phyloP scores from a whole-genome alignment of 768 basidiomycete genomes.

The Cubamyces lactineus region DNA sequence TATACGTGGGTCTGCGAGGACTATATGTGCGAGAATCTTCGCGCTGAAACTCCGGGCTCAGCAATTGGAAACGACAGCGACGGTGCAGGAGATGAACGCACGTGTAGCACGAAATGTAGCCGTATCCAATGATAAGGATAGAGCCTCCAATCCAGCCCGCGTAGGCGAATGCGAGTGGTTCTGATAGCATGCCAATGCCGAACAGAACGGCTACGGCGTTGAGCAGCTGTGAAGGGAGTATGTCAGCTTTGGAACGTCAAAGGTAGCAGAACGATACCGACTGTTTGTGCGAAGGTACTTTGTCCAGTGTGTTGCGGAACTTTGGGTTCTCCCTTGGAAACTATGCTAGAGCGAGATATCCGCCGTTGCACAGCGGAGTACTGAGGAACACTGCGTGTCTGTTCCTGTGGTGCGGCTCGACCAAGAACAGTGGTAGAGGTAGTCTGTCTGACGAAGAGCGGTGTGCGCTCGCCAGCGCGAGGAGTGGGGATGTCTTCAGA shows the following conservation, averaged over 20 bases:
- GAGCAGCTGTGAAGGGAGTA: slow-evolving; percentile 63
- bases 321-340: slow-evolving; percentile 12
- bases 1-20: slow-evolving; percentile 66
- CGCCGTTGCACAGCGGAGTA: slow-evolving; percentile 12
- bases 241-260: neutral
- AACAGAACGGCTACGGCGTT: slow-evolving; percentile 86
- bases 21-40: slow-evolving; percentile 81
- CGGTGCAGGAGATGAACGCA: slow-evolving; percentile 43
- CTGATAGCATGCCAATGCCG: slow-evolving; percentile 88
- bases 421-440: slow-evolving; percentile 19
- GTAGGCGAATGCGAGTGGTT: slow-evolving; percentile 89
- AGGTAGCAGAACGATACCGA: slow-evolving; percentile 35
- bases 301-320: slow-evolving; percentile 46
- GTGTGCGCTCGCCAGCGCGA: slow-evolving; percentile 29
- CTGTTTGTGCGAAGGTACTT: slow-evolving; percentile 77
- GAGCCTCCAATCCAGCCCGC: slow-evolving; percentile 88
- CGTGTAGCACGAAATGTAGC: slow-evolving; percentile 87
- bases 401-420: neutral
- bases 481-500: slow-evolving; percentile 13
- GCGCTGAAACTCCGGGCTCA: slow-evolving; percentile 54
- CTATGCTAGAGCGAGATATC: slow-evolving; percentile 11
- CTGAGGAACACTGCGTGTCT: slow-evolving; percentile 10
- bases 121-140: slow-evolving; percentile 73
- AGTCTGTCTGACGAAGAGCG: slow-evolving; percentile 23
- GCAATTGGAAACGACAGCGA: neutral